Evolutionary conservation across 108 stramenopile species (phyloP).

Genomic region (Skeletonema menzelii): DNA sequence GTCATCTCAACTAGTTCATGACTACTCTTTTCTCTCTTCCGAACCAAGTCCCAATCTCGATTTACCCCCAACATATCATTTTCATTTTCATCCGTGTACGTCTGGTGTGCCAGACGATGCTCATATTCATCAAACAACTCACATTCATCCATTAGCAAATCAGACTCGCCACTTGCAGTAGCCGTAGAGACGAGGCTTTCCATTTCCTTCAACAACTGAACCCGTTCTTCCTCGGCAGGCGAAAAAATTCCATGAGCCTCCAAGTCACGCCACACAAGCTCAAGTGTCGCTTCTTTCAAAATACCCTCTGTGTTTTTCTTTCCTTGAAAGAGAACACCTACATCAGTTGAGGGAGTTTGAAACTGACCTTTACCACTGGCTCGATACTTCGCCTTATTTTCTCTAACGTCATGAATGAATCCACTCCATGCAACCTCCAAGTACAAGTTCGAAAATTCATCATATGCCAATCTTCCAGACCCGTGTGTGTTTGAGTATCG

Average conservation of each 20-base stretch:
- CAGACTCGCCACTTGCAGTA: neutral
- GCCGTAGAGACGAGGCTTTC: neutral
- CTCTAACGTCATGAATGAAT: slow-evolving; percentile 28
- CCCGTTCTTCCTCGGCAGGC: slow-evolving; percentile 61
- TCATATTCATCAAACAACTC: slow-evolving; percentile 67
- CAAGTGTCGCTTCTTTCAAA: slow-evolving; percentile 40
- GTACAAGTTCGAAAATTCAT: slow-evolving; percentile 65
- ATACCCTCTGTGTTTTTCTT: slow-evolving; percentile 35
- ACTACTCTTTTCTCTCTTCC: slow-evolving; percentile 54
- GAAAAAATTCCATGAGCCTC: slow-evolving; percentile 69
- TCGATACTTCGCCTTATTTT: neutral
- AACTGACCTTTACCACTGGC: neutral
- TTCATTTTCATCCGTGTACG: slow-evolving; percentile 13
- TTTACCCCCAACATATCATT: slow-evolving; percentile 10
- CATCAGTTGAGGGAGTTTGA: slow-evolving; percentile 6
- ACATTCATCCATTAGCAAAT: slow-evolving; percentile 70
- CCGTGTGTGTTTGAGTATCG: slow-evolving; percentile 54
- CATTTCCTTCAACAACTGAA: slow-evolving; percentile 27
- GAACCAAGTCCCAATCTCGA: slow-evolving; percentile 4
- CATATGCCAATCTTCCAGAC: slow-evolving; percentile 54
- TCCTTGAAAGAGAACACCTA: slow-evolving; percentile 18
- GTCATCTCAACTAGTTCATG: slow-evolving; percentile 74
- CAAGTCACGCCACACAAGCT: slow-evolving; percentile 75
- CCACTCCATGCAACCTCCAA: slow-evolving; percentile 47
- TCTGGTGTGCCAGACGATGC: slow-evolving; percentile 21